These are phyloP conservation scores for Psilocybe mexicana DNA, from an alignment of 1,284 basidiomycete species.

Conservation along the genomic window DNA sequence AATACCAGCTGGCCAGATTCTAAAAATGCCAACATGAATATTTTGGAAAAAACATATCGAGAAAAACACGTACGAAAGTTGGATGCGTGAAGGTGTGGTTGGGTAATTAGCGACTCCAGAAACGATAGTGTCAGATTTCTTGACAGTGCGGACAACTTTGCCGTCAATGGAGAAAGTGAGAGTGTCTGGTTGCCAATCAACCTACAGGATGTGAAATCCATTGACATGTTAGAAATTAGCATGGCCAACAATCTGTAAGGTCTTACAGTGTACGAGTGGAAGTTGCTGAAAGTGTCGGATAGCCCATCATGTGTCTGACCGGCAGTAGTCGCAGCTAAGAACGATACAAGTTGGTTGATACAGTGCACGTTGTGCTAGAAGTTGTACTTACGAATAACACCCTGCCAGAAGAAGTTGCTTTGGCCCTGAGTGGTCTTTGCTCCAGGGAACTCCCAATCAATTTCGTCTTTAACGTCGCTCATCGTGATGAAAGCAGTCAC, in stretches of 20 bases:
- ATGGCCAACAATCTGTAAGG: background rate
- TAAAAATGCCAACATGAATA: slow-evolving; percentile 25
- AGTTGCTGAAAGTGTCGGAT: slow-evolving; percentile 65
- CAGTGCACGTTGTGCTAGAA: background rate
- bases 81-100: slow-evolving; percentile 74
- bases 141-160: slow-evolving; percentile 65
- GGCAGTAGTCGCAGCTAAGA: slow-evolving; percentile 40
- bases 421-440: slow-evolving; percentile 62
- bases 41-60: background rate
- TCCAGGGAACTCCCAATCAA: slow-evolving; percentile 84
- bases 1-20: slow-evolving; percentile 80
- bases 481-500: slow-evolving; percentile 86
- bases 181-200: slow-evolving; percentile 75
- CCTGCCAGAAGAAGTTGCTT: slow-evolving; percentile 81
- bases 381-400: slow-evolving; percentile 62
- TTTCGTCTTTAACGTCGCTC: slow-evolving; percentile 84
- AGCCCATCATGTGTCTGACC: slow-evolving; percentile 49
- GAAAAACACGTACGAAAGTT: slow-evolving; percentile 56
- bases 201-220: slow-evolving; percentile 35
- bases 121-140: slow-evolving; percentile 58
- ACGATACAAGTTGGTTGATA: background rate
- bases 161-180: slow-evolving; percentile 74
- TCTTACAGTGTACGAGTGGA: slow-evolving; percentile 73
- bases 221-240: background rate
- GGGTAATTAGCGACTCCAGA: slow-evolving; percentile 63